Percentiles rank a stretch among this genome's conserved stretches.
Evolutionary conservation across 768 basidiomycete species (phyloP).

Genomic region (Mycena metata): DNA sequence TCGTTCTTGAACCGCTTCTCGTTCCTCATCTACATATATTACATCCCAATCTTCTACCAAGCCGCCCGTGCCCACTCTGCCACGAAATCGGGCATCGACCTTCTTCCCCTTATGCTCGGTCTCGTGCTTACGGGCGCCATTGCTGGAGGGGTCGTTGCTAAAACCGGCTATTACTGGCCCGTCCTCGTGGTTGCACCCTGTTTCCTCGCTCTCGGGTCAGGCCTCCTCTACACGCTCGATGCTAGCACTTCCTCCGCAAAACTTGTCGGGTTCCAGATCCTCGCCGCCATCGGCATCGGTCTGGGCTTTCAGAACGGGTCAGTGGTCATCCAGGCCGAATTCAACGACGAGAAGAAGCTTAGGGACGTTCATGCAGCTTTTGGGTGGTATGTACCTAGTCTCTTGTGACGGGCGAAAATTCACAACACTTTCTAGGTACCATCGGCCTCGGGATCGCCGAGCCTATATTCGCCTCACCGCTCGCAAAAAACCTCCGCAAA

Average conservation of each 20-base stretch:
- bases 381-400: conserved; percentile 26
- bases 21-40: conserved; percentile 7
- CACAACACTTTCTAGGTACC: neutral
- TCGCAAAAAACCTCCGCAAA: conserved; percentile 25
- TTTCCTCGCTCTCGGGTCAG: conserved; percentile 32
- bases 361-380: conserved; percentile 33
- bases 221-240: conserved; percentile 28
- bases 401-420: neutral
- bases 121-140: conserved; percentile 11
- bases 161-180: conserved; percentile 27
- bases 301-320: conserved; percentile 38
- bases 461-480: conserved; percentile 26
- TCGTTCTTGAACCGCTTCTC: conserved; percentile 20
- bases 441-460: conserved; percentile 4
- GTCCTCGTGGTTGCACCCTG: conserved; percentile 20
- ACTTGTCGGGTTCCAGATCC: conserved; percentile 35
- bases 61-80: neutral
- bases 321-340: conserved; percentile 38
- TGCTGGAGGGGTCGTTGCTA: conserved; percentile 22
- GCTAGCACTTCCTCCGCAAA: neutral
- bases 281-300: conserved; percentile 35
- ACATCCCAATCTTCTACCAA: conserved; percentile 30
- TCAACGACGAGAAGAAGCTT: conserved; percentile 11
- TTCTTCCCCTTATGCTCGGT: conserved; percentile 1
- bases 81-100: neutral